These are phyloP conservation scores for Microsporum audouinii DNA, from an alignment of 2,329 filamentous ascomycete genomes.

Conservation along the genomic window DNA sequence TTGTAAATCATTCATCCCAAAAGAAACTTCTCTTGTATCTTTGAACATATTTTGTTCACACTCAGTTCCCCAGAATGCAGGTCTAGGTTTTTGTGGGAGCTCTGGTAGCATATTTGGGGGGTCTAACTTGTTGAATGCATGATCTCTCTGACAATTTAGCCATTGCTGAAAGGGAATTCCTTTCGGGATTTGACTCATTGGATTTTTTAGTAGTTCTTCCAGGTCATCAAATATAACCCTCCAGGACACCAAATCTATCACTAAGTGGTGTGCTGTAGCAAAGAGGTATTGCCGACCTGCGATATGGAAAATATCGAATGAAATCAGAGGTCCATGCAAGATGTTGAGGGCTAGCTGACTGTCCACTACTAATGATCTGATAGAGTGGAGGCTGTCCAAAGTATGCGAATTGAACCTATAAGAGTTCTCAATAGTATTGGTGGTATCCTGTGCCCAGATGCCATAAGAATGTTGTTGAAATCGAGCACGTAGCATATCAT, in stretches of 20 bases:
- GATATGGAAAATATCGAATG: background rate
- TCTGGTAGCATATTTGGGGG: too few relatives aligned
- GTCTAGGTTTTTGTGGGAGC: too few relatives aligned
- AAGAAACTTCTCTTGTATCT: too few relatives aligned
- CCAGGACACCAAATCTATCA: conserved; percentile 17
- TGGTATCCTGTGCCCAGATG: background rate
- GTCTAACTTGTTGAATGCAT: too few relatives aligned
- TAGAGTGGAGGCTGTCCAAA: background rate
- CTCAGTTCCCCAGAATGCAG: too few relatives aligned
- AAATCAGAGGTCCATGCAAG: conserved; percentile 15
- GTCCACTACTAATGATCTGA: conserved; percentile 17
- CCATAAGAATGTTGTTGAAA: background rate
- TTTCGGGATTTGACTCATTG: too few relatives aligned
- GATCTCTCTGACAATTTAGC: too few relatives aligned
- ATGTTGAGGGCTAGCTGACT: conserved; percentile 20
- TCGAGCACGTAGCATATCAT: background rate
- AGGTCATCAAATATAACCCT: conserved; percentile 12
- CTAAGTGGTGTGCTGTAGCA: conserved; percentile 12
- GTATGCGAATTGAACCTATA: background rate
- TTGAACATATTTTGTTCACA: too few relatives aligned
- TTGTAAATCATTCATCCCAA: too few relatives aligned
- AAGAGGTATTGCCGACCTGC: background rate
- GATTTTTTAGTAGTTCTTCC: background rate
- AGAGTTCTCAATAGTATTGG: background rate
- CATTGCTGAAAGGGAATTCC: too few relatives aligned